Base-by-base conservation (phyloP, 192 early-diverging fungal genomes). In the Cladochytrium replicatum region DNA sequence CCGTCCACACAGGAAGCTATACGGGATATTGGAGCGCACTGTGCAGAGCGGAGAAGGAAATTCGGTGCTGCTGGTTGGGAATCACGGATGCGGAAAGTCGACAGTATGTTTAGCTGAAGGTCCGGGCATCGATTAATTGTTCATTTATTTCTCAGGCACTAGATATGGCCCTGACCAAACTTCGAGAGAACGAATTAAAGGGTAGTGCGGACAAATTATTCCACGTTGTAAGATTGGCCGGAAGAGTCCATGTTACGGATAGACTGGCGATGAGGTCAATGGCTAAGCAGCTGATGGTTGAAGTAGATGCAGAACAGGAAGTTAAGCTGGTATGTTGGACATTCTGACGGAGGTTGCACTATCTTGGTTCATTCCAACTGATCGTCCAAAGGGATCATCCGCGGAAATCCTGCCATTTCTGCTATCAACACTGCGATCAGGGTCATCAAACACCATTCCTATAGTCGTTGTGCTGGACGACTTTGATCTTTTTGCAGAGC, bases 401-500 rank as follows among this genome's bases (percentile, higher is more conserved):
- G 69, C 87, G 47, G 82, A 88, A 27, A 70, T 77, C 4, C 64
- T 91, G 24, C 48, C 58, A 7, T 84, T 66, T 48, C 55, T 88
- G n/a, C 54, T 88, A 6, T 58, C 67, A 1, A 68, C 82, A 4
- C 67, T 90, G 2, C 72, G 79, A 26, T 51, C 68, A n/a, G 81
- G 80, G 9, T 57, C 67, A 11, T 62, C 38, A 28, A 63, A 43
- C 15, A 74, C 52, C 26, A 55, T 72, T 22, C 88, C 88, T 0
- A 68, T 97, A 2, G 58, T 99, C 15, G 86, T 99, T 67, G 66
- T 93, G 11, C 62, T 99, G 32, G 93, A 99, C 34, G 89, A 94
- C 54, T 88, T 99, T 61, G 91, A 97, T 63, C 57, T 86, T 27
- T 89, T 99, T 65, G 85, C 88, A 0, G 74, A 84, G 45, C 89